Evolutionary conservation across 495 filamentous ascomycete genomes (phyloP), one percentile per base, ranked within the genome.

Genomic region (Aspergillus sclerotioniger): DNA sequence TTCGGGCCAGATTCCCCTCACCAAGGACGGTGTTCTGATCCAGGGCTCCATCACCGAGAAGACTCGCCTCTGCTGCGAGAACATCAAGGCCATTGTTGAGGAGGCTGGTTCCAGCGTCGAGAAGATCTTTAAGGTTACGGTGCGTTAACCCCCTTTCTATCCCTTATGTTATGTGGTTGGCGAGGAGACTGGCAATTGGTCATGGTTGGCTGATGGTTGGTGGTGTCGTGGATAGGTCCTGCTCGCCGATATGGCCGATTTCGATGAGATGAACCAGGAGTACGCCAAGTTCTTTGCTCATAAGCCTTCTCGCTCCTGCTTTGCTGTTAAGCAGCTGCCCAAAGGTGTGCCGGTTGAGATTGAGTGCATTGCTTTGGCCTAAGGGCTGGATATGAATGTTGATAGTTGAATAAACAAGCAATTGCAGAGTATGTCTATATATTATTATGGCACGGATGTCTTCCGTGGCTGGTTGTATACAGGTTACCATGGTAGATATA

Each of bases 301-400:
- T 77, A 94, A 92, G 82, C 93, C 93, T 16, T 91, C 93, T 29
- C 84, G 93, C 48, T 94, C 90, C 76, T 97, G 93, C 75, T 90
- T 98, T 56, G 93, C 91, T 51, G 93, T 93, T 49, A 84, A 86
- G 71, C 84, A 92, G 78, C 80, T 97, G 61, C 93, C 93, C 53
- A 96, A 96, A 84, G 88, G 85, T 35, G 92, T 92, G 49, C 84
- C 86, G 51, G 86, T 96, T 53, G 93, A 97, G 84, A 96, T 98
- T 71, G 93, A 97, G 82, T 90, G 88, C 73, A 69, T 84, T 89
- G 75, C 88, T 76, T 51, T 92, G 55, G 73, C 80, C 58, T 79
- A 69, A 65, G 21, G 13, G 52, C 4, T 29, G 6, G 12, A 3
- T 56, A 20, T 41, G 33, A 35, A 45, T 32, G 48, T 21, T 6